phyloP scores from a whole-genome alignment of 352 stramenopile genomes.

The Phytophthora europaea region DNA sequence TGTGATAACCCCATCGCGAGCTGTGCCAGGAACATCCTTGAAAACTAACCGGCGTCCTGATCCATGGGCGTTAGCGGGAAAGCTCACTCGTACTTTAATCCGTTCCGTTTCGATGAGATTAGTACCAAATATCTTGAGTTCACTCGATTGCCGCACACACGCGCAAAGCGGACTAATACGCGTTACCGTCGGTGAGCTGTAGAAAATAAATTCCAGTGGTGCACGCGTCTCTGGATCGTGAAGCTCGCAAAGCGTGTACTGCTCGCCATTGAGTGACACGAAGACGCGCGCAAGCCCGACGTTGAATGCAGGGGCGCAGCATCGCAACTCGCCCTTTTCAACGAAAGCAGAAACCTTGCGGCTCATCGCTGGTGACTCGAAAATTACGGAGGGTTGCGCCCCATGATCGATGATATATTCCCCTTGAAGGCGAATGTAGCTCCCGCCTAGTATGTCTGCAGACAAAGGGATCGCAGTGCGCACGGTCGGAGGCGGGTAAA shows the following conservation, averaged over 20 bases:
- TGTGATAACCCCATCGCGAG: constrained; percentile 63
- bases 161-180: constrained; percentile 69
- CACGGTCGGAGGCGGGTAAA: constrained; percentile 69
- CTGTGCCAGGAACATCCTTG: constrained; percentile 50
- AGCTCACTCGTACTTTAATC: constrained; percentile 71
- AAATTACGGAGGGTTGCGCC: constrained; percentile 65
- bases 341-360: constrained; percentile 75
- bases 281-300: constrained; percentile 64
- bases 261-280: constrained; percentile 78
- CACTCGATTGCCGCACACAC: constrained; percentile 57
- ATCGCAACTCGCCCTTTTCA: constrained; percentile 72
- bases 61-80: constrained; percentile 21
- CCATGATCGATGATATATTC: constrained; percentile 77
- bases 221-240: constrained; percentile 53
- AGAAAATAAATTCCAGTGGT: constrained; percentile 78
- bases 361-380: constrained; percentile 60
- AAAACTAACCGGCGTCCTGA: constrained; percentile 39
- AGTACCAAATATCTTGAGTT: constrained; percentile 63
- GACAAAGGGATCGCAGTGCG: constrained; percentile 65
- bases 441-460: constrained; percentile 71
- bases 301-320: constrained; percentile 72
- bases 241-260: constrained; percentile 81
- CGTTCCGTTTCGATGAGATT: constrained; percentile 83
- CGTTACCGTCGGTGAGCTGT: constrained; percentile 65
- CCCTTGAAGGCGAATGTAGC: constrained; percentile 69